Percentiles rank a stretch among this genome's conserved stretches.
Evolutionary conservation across 768 basidiomycete species (phyloP).

Genomic region (Collybiopsis confluens): DNA sequence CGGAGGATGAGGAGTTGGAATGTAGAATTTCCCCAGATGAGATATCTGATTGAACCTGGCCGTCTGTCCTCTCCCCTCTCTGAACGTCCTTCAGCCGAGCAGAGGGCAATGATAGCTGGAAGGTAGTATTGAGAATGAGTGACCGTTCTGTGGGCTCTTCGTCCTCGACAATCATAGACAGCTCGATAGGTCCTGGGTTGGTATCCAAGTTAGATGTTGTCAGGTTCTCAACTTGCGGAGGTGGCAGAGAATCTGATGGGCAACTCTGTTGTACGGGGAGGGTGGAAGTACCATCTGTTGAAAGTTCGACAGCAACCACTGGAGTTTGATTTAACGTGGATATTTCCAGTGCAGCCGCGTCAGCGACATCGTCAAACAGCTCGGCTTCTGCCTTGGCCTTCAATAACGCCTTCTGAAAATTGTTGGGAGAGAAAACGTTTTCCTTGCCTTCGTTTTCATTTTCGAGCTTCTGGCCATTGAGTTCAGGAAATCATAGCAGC

Average conservation of each 20-base stretch:
- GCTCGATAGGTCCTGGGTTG: conserved; percentile 30
- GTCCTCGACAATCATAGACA: conserved; percentile 71
- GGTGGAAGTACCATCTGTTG: background rate
- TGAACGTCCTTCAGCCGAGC: background rate
- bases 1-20: conserved; percentile 24
- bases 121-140: background rate
- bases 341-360: background rate
- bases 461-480: conserved; percentile 26
- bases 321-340: background rate
- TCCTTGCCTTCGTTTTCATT: conserved; percentile 28
- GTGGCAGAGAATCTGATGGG: background rate
- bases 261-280: background rate
- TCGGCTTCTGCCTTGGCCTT: conserved; percentile 22
- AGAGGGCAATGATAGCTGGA: background rate
- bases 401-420: conserved; percentile 43
- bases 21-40: conserved; percentile 32
- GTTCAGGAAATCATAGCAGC: background rate
- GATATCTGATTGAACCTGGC: conserved; percentile 13
- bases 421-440: conserved; percentile 37
- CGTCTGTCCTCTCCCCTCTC: conserved; percentile 5
- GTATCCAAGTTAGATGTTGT: too few species aligned
- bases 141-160: conserved; percentile 50
- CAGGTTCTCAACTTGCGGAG: background rate
- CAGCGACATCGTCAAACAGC: background rate
- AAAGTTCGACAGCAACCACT: background rate